A percentile compares a stretch with the other conserved stretches of the same genome.
These are phyloP conservation scores for Abrus pulchellus DNA, from an alignment of 306 rosid species.

Conservation along the genomic window DNA sequence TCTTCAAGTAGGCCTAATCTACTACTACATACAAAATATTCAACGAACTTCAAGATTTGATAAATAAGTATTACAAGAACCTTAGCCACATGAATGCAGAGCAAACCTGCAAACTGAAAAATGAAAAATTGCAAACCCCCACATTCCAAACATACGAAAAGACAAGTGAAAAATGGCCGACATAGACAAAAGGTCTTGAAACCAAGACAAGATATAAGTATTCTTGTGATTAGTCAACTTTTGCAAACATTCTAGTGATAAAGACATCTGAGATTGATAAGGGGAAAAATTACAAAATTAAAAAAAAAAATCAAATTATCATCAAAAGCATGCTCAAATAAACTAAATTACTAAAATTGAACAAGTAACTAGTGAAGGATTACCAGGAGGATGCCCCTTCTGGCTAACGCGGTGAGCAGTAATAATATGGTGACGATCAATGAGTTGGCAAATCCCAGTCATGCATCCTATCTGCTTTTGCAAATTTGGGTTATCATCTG, in stretches of 20 bases:
- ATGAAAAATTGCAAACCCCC: not conserved
- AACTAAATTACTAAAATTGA: constrained; percentile 11
- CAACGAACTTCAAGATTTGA: not conserved
- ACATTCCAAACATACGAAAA: constrained; percentile 16
- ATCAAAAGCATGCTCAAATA: not conserved
- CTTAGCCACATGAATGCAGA: constrained; percentile 11
- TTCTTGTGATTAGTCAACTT: constrained; percentile 3
- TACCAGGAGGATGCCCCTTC: constrained; percentile 73
- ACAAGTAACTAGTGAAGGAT: not conserved
- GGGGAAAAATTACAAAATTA: not conserved
- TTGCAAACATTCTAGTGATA: not conserved
- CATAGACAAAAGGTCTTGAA: constrained; percentile 17
- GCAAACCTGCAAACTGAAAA: constrained; percentile 28
- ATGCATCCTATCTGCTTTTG: constrained; percentile 89
- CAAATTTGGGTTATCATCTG: constrained; percentile 81
- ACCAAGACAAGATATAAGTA: not conserved
- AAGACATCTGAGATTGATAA: not conserved
- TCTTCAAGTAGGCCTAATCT: not conserved
- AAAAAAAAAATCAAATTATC: not conserved
- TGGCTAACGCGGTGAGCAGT: constrained; percentile 59
- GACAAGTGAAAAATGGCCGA: not conserved
- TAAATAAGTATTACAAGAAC: not conserved
- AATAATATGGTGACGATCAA: constrained; percentile 71
- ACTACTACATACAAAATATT: not conserved
- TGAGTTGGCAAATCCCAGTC: constrained; percentile 77